Base-by-base conservation (phyloP, 208 protist species). In the Trypanosoma cruzi region DNA sequence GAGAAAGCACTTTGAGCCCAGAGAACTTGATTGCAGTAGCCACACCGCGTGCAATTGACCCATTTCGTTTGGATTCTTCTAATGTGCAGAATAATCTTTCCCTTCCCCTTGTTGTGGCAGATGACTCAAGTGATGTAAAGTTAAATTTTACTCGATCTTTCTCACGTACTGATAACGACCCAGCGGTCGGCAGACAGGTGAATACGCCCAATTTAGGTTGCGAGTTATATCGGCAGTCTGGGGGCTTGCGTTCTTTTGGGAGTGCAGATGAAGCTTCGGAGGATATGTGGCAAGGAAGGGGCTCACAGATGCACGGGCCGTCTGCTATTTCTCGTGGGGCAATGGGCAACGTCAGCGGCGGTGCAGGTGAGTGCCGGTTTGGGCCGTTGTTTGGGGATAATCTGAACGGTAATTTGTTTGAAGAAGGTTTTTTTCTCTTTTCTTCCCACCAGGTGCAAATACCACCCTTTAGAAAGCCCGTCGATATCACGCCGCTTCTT, bases 381-480 rank as follows among this genome's bases (percentile, higher is more conserved):
- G 40, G 2, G 24, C 46, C 24, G 2, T 26, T 40, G 18, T 22
- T 52, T 40, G 24, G 60, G 1, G 16, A 40, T 29, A 40, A 34
- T 55, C 13, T 52, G 60, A 44, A 52, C 20, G 29, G 46, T 13
- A 46, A 65, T 48, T 26, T 11, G 1, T 18, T 48, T 34, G 49
- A 46, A 32, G 49, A 67, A 32, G 22, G 34, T 16, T 44, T 20
- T 32, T 7, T 57, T 31, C 18, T 57, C 32, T 26, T 28, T 0
- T 67, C 34, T 32, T 67, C 50, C 14, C 49, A 20, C 44, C 29
- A 18, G 48, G 16, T 2, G 31, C 28, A 37, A n/a, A 32, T 67
- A n/a, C 62, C 49, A 58, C 62, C 46, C 18, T 67, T 67, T 44
- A 48, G n/a, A 58, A 67, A 36, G 26, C 32, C 49, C 48, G 4